Base-by-base conservation (phyloP, 192 early-diverging fungal genomes). In the Podila minutissima region DNA sequence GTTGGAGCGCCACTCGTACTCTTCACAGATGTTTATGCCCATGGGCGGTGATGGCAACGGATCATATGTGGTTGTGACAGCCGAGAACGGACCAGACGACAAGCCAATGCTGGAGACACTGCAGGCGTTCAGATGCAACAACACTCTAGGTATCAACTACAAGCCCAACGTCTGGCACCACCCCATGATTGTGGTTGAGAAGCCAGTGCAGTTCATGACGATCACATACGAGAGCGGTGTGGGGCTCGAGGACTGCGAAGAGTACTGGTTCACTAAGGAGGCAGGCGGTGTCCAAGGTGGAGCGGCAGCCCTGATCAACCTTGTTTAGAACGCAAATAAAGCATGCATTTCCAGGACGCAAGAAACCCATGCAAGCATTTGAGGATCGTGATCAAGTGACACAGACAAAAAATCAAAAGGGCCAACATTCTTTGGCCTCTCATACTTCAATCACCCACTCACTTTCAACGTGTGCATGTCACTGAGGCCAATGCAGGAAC, bases 21-120 rank as follows among this genome's bases (percentile, higher is more conserved):
- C 94, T 35, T 90, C 93, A 9, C 96, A 97, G 74, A 86, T 92
- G 37, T 97, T 97, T 79, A 89, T 96, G 83, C 96, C 96, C 19
- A 94, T 97, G 87, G 83, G 75, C 11, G 71, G 92, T 4, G 77
- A 81, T 38, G 77, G 77, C 41, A 81, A 81, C 20, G 77, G 77
- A 37, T 68, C 71, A 12, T 81, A 73, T 66, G 71, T 81, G 5
- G 77, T 81, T 5, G 77, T 81, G 17, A 81, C 77, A 3, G 77
- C 77, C 20, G 77, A 81, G 58, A 81, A 81, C 46, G 77, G 77
- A 15, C 59, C 59, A 35, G 89, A 90, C 51, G 92, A 95, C 68
- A 87, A 84, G 64, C 96, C 96, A 28, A 89, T 95, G 67, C 71
- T 93, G 74, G 83, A 67, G 59, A 93, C 94, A 3, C 69, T 97